Evolutionary conservation across 148 eudicot species (phyloP).

Genomic region (Amaranthus cruentus): DNA sequence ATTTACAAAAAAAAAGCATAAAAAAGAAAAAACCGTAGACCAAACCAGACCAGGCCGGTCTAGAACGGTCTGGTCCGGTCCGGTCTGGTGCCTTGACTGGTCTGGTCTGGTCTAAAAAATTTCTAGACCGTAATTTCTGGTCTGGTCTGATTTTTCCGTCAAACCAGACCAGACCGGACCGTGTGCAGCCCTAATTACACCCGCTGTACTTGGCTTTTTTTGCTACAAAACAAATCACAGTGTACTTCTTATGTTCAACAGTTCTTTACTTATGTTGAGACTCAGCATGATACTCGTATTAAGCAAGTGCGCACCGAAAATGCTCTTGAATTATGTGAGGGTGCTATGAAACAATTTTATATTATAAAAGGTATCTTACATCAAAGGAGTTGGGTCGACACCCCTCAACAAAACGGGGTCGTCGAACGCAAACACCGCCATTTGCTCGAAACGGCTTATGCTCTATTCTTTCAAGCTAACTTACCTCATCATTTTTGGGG

Average conservation of each 20-base stretch:
- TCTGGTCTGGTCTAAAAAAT: too few relatives aligned
- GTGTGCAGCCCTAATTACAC: too few relatives aligned
- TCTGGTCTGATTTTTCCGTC: too few relatives aligned
- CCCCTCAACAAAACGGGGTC: constrained; percentile 6
- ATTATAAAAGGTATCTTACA: neutral
- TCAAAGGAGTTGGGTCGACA: neutral
- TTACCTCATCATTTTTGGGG: constrained; percentile 1
- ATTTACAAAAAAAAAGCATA: too few relatives aligned
- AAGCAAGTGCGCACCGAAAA: neutral
- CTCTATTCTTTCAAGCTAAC: neutral
- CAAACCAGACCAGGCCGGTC: too few relatives aligned
- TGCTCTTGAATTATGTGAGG: neutral
- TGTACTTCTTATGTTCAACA: neutral
- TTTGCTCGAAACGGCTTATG: too few relatives aligned
- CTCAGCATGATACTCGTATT: neutral
- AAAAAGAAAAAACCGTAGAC: too few relatives aligned
- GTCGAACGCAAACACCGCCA: constrained; percentile 7
- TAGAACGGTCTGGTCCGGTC: too few relatives aligned
- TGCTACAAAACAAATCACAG: neutral
- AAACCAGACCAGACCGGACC: too few relatives aligned
- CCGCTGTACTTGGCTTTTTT: neutral
- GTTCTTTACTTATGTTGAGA: neutral
- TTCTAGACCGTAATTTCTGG: too few relatives aligned
- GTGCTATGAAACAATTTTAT: neutral
- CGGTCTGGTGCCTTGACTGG: too few relatives aligned